Evolutionary conservation across 148 eudicot genomes (phyloP).

Genomic region (Camellia granthamiana): DNA sequence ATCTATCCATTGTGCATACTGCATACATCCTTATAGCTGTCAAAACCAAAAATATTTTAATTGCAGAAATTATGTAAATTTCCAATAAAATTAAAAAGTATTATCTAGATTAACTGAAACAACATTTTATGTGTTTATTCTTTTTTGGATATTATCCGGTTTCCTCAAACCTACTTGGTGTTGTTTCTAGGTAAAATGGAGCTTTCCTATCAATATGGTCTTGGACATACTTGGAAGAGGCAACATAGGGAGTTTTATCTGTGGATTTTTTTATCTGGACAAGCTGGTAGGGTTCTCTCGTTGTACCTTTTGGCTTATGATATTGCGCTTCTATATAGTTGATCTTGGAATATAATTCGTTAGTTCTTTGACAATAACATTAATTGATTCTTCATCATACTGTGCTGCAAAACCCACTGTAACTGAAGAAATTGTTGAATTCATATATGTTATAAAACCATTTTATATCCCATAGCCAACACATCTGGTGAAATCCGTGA

Average conservation of each 20-base stretch:
- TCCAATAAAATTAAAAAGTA: not conserved
- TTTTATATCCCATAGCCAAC: too few species aligned
- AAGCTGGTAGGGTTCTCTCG: slow-evolving; percentile 41
- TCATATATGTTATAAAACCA: too few species aligned
- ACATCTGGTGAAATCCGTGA: too few species aligned
- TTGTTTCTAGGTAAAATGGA: slow-evolving; percentile 24
- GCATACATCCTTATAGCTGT: not conserved
- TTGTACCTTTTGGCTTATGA: slow-evolving; percentile 1
- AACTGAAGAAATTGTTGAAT: too few species aligned
- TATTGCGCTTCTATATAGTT: not conserved
- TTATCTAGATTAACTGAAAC: not conserved
- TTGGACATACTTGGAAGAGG: slow-evolving; percentile 21
- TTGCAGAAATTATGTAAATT: not conserved
- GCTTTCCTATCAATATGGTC: slow-evolving; percentile 20
- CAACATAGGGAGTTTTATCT: slow-evolving; percentile 18
- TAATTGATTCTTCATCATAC: too few species aligned
- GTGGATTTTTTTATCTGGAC: slow-evolving; percentile 49
- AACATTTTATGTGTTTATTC: not conserved
- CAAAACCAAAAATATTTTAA: not conserved
- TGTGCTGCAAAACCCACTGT: too few species aligned
- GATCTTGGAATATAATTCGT: not conserved
- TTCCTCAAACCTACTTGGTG: slow-evolving; percentile 5
- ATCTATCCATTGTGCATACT: not conserved
- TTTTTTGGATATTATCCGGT: not conserved
- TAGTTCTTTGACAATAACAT: slow-evolving; percentile 1